Percentiles rank a stretch among this genome's conserved stretches.
Evolutionary conservation across 2,329 filamentous ascomycete genomes (phyloP).

Genomic region (Aureobasidium sp.): DNA sequence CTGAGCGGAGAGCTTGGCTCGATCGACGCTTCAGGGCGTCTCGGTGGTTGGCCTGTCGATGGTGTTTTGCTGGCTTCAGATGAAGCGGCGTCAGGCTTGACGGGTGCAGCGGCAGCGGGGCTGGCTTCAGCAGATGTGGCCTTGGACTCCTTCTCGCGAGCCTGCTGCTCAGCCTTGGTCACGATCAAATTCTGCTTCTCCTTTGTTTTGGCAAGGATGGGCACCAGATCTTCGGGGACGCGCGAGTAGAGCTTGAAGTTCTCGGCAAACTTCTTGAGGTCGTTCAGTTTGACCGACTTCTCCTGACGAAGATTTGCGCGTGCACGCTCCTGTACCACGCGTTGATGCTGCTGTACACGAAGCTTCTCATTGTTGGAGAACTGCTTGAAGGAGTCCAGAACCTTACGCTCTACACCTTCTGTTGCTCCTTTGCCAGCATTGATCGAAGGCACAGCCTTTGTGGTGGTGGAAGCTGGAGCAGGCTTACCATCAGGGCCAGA

Average conservation of each 20-base stretch:
- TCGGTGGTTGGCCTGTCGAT: neutral
- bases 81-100: slow-evolving; percentile 12
- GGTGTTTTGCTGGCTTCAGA: slow-evolving; percentile 5
- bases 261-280: slow-evolving; percentile 88
- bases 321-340: slow-evolving; percentile 44
- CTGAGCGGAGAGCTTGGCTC: slow-evolving; percentile 5
- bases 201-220: slow-evolving; percentile 95
- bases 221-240: slow-evolving; percentile 83
- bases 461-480: neutral
- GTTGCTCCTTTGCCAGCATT: slow-evolving; percentile 43
- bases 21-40: neutral
- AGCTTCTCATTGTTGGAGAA: slow-evolving; percentile 58
- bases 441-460: neutral
- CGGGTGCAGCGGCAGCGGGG: slow-evolving; percentile 24
- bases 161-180: slow-evolving; percentile 73
- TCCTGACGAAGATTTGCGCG: slow-evolving; percentile 57
- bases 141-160: slow-evolving; percentile 48
- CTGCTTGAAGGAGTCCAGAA: slow-evolving; percentile 57
- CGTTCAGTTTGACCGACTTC: slow-evolving; percentile 86
- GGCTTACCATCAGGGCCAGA: slow-evolving; percentile 7
- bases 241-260: slow-evolving; percentile 93
- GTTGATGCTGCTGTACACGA: slow-evolving; percentile 49
- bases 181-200: slow-evolving; percentile 89
- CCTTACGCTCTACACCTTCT: slow-evolving; percentile 54
- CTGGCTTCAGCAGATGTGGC: slow-evolving; percentile 34